phyloP scores from a whole-genome alignment of 805 yeast genomes.

The Martiniozyma abietophila region DNA sequence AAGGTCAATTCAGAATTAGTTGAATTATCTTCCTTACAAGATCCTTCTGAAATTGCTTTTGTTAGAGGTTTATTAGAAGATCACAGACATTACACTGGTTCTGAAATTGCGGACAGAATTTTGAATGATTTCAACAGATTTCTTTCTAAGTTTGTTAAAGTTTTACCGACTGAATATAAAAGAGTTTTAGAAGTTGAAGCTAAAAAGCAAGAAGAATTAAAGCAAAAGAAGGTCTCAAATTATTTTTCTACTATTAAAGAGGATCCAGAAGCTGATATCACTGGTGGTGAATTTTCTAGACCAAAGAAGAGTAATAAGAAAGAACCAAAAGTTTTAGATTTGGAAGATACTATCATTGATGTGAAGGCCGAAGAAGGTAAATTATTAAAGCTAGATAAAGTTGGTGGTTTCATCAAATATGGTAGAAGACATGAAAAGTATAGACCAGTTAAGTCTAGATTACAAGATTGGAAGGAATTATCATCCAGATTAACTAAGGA shows the following conservation, averaged over 20 bases:
- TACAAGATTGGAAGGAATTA: conserved; percentile 89
- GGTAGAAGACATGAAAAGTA: conserved; percentile 81
- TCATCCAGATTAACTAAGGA: conserved; percentile 72
- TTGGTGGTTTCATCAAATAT: conserved; percentile 90
- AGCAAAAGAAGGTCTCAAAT: conserved; percentile 53
- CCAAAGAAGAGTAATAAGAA: conserved; percentile 32
- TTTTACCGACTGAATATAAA: conserved; percentile 86
- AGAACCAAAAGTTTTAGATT: conserved; percentile 83
- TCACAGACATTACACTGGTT: conserved; percentile 89
- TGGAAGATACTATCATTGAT: conserved; percentile 83
- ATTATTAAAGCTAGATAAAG: conserved; percentile 60
- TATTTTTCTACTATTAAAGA: conserved; percentile 66
- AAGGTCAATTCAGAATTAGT: conserved; percentile 77
- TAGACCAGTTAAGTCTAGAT: conserved; percentile 66
- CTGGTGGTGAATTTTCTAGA: conserved; percentile 76
- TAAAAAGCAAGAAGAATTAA: conserved; percentile 51
- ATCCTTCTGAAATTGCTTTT: conserved; percentile 89
- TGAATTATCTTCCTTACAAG: conserved; percentile 65
- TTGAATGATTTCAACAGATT: conserved; percentile 82
- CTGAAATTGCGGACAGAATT: conserved; percentile 79
- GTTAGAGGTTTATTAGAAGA: conserved; percentile 89
- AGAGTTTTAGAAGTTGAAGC: conserved; percentile 76
- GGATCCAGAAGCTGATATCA: conserved; percentile 77
- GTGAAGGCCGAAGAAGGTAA: conserved; percentile 55
- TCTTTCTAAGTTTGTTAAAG: conserved; percentile 85